A percentile compares a stretch with the other conserved stretches of the same genome.
Conservation (phyloP, 2,329 filamentous ascomycete genomes). For the Fusarium napiforme region DNA sequence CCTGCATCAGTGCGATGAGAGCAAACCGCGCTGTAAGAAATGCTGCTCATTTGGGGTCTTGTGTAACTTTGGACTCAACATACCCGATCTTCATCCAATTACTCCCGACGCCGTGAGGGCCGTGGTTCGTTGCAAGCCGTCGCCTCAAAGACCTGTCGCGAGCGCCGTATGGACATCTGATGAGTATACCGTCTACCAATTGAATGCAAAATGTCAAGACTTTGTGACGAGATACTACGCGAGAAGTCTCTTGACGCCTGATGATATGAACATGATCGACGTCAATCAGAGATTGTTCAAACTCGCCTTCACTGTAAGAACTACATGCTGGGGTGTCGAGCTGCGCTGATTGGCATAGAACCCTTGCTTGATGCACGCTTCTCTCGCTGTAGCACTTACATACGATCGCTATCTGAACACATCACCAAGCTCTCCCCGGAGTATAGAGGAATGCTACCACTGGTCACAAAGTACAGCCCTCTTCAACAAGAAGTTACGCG, state of each 20-base stretch:
- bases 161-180: constrained; percentile 51
- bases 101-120: constrained; percentile 36
- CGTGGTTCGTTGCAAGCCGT: constrained; percentile 21
- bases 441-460: constrained; percentile 56
- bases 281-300: constrained; percentile 53
- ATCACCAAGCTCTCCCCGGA: constrained; percentile 39
- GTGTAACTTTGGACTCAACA: constrained; percentile 55
- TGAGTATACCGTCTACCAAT: constrained; percentile 47
- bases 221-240: constrained; percentile 55
- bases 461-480: constrained; percentile 54
- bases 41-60: constrained; percentile 57
- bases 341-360: constrained; percentile 43
- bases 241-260: constrained; percentile 50
- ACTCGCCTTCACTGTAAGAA: constrained; percentile 53
- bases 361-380: constrained; percentile 59
- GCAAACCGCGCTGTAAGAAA: constrained; percentile 55
- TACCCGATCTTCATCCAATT: constrained; percentile 53
- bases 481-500: constrained; percentile 51
- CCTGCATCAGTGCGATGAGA: constrained; percentile 63
- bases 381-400: constrained; percentile 54
- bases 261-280: constrained; percentile 51
- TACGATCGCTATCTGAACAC: constrained; percentile 52
- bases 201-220: constrained; percentile 54
- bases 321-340: fast-evolving
- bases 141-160: constrained; percentile 39